These are phyloP conservation scores for Salix dunnii DNA, from an alignment of 345 rosid species.

Conservation along the genomic window DNA sequence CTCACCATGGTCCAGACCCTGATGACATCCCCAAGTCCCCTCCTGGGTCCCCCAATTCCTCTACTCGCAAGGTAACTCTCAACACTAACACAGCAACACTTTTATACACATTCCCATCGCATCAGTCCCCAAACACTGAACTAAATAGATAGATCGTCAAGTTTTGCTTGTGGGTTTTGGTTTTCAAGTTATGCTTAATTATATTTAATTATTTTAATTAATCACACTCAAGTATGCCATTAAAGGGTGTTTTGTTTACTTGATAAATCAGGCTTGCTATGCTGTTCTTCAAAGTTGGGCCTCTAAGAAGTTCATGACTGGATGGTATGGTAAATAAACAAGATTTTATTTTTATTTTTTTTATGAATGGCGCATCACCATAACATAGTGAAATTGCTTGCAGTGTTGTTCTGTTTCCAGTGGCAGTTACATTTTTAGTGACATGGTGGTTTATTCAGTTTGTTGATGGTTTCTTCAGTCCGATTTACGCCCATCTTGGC, in stretches of 20 bases:
- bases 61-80: constrained; percentile 61
- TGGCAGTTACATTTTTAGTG: constrained; percentile 74
- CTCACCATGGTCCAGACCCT: constrained; percentile 40
- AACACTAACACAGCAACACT: too few species aligned
- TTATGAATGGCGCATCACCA: neutral
- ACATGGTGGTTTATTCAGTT: constrained; percentile 87
- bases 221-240: neutral
- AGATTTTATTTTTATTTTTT: constrained; percentile 5
- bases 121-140: too few species aligned
- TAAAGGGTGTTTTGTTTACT: constrained; percentile 9
- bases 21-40: constrained; percentile 57
- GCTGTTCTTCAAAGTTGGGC: constrained; percentile 87
- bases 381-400: constrained; percentile 25
- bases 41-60: constrained; percentile 69
- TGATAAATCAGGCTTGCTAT: constrained; percentile 58
- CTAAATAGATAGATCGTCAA: too few species aligned
- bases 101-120: too few species aligned
- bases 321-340: constrained; percentile 46
- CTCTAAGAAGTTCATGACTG: constrained; percentile 91
- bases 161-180: too few species aligned
- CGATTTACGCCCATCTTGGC: constrained; percentile 70
- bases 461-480: constrained; percentile 86
- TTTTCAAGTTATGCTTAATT: too few species aligned
- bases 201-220: too few species aligned
- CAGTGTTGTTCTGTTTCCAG: constrained; percentile 86